These are phyloP conservation scores for Piper longum DNA, from an alignment of 164 flowering plant species.

Conservation along the genomic window DNA sequence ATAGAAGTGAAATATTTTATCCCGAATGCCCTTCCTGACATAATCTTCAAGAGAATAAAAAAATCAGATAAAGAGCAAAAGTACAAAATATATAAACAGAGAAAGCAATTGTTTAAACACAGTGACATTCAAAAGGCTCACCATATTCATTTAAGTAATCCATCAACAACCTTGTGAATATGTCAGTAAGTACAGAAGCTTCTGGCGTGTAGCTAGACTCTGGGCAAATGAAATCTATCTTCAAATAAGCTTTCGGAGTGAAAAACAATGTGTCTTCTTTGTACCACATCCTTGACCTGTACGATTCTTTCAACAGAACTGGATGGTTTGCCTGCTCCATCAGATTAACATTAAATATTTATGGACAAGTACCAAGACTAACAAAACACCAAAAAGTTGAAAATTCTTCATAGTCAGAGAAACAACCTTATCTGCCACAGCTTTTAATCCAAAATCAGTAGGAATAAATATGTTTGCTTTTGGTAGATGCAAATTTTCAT, in stretches of 20 bases:
- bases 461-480: slow-evolving; percentile 73
- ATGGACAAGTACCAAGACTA: background rate
- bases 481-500: slow-evolving; percentile 67
- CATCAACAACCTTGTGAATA: slow-evolving; percentile 63
- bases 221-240: slow-evolving; percentile 81
- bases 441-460: slow-evolving; percentile 70
- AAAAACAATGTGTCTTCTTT: slow-evolving; percentile 75
- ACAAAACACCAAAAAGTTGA: background rate
- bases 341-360: background rate
- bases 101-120: too few species aligned
- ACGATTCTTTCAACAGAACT: slow-evolving; percentile 47
- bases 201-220: slow-evolving; percentile 63
- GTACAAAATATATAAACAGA: too few species aligned
- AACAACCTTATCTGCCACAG: slow-evolving; percentile 35
- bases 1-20: too few species aligned
- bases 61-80: too few species aligned
- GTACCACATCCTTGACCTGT: slow-evolving; percentile 72
- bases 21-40: too few species aligned
- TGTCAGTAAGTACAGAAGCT: slow-evolving; percentile 59
- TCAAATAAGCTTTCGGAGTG: slow-evolving; percentile 77
- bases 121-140: slow-evolving; percentile 15
- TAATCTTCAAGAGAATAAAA: too few species aligned
- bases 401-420: background rate
- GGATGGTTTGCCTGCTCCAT: slow-evolving; percentile 47
- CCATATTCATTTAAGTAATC: slow-evolving; percentile 99